Evolutionary conservation across 768 basidiomycete species (phyloP), one percentile per base, ranked within the genome.

Genomic region (Tricholoma bakamatsutake): DNA sequence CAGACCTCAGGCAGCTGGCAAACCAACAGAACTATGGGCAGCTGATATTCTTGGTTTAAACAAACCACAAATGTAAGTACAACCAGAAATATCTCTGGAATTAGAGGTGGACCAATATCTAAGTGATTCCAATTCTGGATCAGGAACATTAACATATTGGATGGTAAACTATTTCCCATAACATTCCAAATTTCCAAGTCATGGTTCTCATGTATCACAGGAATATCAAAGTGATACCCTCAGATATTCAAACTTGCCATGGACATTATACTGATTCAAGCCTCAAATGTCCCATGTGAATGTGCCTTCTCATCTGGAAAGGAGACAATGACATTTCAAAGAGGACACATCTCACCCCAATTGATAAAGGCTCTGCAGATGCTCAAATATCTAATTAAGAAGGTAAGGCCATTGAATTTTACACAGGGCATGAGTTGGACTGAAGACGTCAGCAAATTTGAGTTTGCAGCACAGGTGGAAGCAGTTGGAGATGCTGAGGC

Each of bases 351-450:
- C 30, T 50, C 40, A 11, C 53, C 53, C 5, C 8, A 34, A 45
- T 28, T 59, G 54, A 59, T 59, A 54, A 54, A 59, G 34, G 42
- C 40, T 18, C 21, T 59, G 5, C 57, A 59, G 35, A 55, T 59
- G 21, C 30, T 52, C 7, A 59, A 55, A 37, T 55, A 54, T 21
- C 39, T 45, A 34, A 34, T 50, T 7, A 50, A 27, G 15, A 50
- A 47, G 28, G 12, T 31, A 50, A 34, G 35, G 11, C 35, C 49
- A 50, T 39, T 50, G 24, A 50, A 50, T 11, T 50, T 50, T 34
- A 50, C n/a, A n/a, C n/a, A n/a, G n/a, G n/a, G n/a, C n/a, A n/a
- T n/a, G n/a, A n/a, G n/a, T n/a, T n/a, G n/a, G n/a, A n/a, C n/a
- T n/a, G n/a, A n/a, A n/a, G n/a, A n/a, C n/a, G n/a, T n/a, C n/a